phyloP scores from a whole-genome alignment of 768 basidiomycete species.

The Strobilomyces echinocephalus region DNA sequence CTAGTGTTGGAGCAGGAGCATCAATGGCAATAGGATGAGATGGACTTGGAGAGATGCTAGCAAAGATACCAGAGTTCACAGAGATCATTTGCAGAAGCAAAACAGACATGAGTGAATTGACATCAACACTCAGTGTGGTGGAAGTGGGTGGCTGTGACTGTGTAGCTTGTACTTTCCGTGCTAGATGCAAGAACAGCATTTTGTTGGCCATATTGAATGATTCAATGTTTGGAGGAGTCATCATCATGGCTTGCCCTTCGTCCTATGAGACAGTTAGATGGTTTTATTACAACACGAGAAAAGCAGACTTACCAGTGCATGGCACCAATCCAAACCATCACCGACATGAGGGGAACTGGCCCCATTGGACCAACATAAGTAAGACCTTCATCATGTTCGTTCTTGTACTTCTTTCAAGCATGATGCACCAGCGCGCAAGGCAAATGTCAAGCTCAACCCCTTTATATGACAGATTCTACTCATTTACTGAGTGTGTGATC shows the following conservation, averaged over 20 bases:
- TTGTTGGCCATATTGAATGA: conserved; percentile 4
- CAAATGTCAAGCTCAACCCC: no score
- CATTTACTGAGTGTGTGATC: no score
- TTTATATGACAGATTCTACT: no score
- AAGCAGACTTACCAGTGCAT: conserved; percentile 1
- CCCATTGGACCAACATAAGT: conserved; percentile 6
- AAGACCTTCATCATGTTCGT: neutral
- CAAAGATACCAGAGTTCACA: neutral
- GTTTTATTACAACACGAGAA: neutral
- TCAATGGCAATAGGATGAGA: no score
- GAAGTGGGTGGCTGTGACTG: neutral
- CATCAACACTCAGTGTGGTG: neutral
- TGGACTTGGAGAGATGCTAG: no score
- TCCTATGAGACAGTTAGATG: neutral
- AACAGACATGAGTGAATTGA: conserved; percentile 2
- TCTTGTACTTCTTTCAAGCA: conserved; percentile 4
- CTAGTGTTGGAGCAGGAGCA: no score
- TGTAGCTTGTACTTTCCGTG: neutral
- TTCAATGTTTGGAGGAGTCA: neutral
- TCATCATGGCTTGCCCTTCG: conserved; percentile 1
- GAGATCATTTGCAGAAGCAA: neutral
- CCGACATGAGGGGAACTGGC: neutral
- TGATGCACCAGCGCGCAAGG: conserved; percentile 1
- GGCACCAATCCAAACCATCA: conserved; percentile 12
- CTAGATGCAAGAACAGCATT: neutral